Evolutionary conservation across 2,329 filamentous ascomycete species (phyloP), one percentile per base, ranked within the genome.

Genomic region (Trichophyton mentagrophytes): DNA sequence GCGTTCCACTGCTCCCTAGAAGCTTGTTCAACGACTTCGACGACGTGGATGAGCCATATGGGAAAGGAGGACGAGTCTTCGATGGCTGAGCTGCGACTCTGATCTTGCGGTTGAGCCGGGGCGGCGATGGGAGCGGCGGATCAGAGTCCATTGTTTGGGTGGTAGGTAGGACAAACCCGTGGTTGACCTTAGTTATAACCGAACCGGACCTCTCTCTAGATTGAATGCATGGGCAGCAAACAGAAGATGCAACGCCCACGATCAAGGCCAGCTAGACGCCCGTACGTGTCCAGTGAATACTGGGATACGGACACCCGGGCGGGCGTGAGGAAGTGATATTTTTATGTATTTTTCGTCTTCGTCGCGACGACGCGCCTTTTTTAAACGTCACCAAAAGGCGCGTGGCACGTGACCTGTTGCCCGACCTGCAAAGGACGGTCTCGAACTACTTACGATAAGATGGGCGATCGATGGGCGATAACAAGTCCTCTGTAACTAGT

Each of bases 141-240:
- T 76, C 73, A 65, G 65, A 68, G 58, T 75, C 72, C 73, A 75
- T 75, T 60, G 22, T 36, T 25, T 38, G 33, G 33, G 9, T 30
- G 27, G 9, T 38, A 13, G 33, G 33, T 38, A 38, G 33, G 33
- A 38, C 33, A 38, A 13, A 38, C 9, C 33, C 33, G 11, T 38
- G 33, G 33, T 38, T 13, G 33, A 38, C 8, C 33, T 11, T 3
- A 15, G 25, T 22, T 51, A 9, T 15, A 11, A 30, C 22, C 25
- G 13, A 11, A 30, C 22, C 25, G 13, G 20, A 6, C 22, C 7
- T n/a, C 13, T 11, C 40, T 15, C 25, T n/a, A 25, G 25, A 22
- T 15, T 30, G 25, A 51, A 33, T 38, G 33, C 51, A 55, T 55
- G 15, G 3, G n/a, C 3, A 36, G 9, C 7, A 57, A 27, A 5